Evolutionary conservation across 768 basidiomycete species (phyloP).

Genomic region (Serendipita indica): DNA sequence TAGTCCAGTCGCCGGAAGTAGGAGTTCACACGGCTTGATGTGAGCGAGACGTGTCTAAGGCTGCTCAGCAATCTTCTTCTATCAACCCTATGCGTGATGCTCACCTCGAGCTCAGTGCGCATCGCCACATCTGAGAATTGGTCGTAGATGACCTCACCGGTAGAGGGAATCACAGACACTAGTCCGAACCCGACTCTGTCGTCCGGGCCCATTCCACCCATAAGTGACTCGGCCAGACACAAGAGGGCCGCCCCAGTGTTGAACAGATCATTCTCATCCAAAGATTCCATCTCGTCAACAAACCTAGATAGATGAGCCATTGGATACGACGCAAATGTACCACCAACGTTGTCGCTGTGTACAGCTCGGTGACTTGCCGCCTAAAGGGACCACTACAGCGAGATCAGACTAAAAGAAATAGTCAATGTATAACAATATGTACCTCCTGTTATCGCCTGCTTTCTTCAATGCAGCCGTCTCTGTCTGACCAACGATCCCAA

Average conservation of each 20-base stretch:
- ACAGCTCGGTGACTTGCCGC: slow-evolving; percentile 59
- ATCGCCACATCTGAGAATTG: slow-evolving; percentile 72
- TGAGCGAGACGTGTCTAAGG: slow-evolving; percentile 74
- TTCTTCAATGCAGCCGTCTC: slow-evolving; percentile 88
- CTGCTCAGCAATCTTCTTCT: slow-evolving; percentile 12
- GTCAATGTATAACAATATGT: background rate
- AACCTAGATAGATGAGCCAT: slow-evolving; percentile 36
- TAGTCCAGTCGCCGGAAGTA: slow-evolving; percentile 45
- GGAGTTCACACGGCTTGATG: slow-evolving; percentile 64
- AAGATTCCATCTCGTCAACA: slow-evolving; percentile 43
- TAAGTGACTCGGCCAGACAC: slow-evolving; percentile 32
- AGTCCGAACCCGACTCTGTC: slow-evolving; percentile 46
- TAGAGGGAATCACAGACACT: slow-evolving; percentile 68
- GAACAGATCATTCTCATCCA: slow-evolving; percentile 18
- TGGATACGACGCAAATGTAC: background rate
- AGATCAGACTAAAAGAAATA: background rate
- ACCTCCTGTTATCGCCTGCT: slow-evolving; percentile 43
- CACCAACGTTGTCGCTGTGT: slow-evolving; percentile 75
- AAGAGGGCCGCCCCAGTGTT: slow-evolving; percentile 45
- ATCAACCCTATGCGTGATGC: background rate
- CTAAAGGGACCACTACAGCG: slow-evolving; percentile 51
- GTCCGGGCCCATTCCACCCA: slow-evolving; percentile 29
- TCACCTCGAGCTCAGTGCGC: slow-evolving; percentile 78
- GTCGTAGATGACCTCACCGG: slow-evolving; percentile 90
- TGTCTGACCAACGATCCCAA: slow-evolving; percentile 61